phyloP scores from a whole-genome alignment of 371 early-diverging fungal species.

The Mortierella sp. region DNA sequence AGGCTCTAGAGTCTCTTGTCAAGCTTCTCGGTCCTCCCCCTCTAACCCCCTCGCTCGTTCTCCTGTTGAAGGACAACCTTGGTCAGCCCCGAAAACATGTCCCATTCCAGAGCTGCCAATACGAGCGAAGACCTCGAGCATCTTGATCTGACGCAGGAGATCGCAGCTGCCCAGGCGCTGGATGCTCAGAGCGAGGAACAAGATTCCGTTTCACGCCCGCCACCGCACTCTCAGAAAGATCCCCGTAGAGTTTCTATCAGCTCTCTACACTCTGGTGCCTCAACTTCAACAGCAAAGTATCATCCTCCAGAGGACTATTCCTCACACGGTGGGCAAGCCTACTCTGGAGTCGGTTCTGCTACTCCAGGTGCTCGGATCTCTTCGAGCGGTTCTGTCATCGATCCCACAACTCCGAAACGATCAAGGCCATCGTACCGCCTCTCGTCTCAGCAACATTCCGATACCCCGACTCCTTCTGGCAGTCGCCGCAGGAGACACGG shows the following conservation, averaged over 20 bases:
- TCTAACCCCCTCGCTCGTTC: background rate
- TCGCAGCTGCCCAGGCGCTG: slow-evolving; percentile 19
- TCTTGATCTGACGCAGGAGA: slow-evolving; percentile 35
- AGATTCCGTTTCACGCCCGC: slow-evolving; percentile 2
- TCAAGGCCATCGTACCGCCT: slow-evolving; percentile 32
- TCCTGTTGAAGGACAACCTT: slow-evolving; percentile 1
- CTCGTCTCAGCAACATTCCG: slow-evolving; percentile 19
- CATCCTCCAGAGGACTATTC: slow-evolving; percentile 13
- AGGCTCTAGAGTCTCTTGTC: background rate
- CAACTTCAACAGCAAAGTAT: slow-evolving; percentile 41
- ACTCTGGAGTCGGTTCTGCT: slow-evolving; percentile 10
- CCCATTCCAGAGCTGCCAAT: slow-evolving; percentile 32
- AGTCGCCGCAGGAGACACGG: slow-evolving; percentile 35
- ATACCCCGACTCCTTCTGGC: slow-evolving; percentile 19
- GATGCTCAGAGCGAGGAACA: slow-evolving; percentile 11
- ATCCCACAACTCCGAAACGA: slow-evolving; percentile 16
- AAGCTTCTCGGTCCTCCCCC: background rate
- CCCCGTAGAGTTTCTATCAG: slow-evolving; percentile 47
- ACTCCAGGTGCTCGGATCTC: background rate
- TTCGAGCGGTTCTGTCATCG: slow-evolving; percentile 7
- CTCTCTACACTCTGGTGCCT: slow-evolving; percentile 34
- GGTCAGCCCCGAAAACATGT: slow-evolving; percentile 15
- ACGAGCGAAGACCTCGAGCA: slow-evolving; percentile 42
- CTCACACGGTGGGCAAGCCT: background rate
- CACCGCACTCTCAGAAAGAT: slow-evolving; percentile 19